Conservation (phyloP, 441 rosid genomes). For the Populus hybrid region DNA sequence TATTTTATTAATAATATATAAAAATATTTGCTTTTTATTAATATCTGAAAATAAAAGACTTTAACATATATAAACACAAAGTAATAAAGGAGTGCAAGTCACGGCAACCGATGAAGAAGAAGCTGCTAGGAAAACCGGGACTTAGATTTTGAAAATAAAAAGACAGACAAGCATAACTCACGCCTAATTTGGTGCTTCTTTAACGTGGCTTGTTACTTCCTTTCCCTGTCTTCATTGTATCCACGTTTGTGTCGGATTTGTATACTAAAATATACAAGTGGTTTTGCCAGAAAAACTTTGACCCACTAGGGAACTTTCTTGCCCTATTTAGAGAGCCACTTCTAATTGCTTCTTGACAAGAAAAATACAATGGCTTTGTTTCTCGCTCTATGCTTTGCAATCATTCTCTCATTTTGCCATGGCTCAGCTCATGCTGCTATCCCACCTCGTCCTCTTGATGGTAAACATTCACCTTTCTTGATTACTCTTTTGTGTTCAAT, state of each 20-base stretch:
- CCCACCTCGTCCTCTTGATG: slow-evolving; percentile 28
- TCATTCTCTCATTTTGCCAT: slow-evolving; percentile 20
- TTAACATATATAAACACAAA: too few relatives aligned
- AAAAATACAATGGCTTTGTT: slow-evolving; percentile 27
- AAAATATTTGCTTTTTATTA: too few relatives aligned
- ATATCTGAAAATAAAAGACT: too few relatives aligned
- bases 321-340: neutral
- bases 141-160: neutral
- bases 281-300: neutral
- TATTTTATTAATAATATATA: too few relatives aligned
- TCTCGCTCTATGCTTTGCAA: slow-evolving; percentile 19
- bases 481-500: too few relatives aligned
- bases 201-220: slow-evolving; percentile 10
- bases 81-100: too few relatives aligned
- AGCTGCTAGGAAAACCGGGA: neutral
- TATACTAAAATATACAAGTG: too few relatives aligned
- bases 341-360: neutral
- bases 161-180: slow-evolving; percentile 30
- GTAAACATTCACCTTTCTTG: slow-evolving; percentile 14
- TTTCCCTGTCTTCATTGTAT: neutral
- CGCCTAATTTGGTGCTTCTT: slow-evolving; percentile 37
- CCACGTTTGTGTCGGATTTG: neutral
- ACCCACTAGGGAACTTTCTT: neutral
- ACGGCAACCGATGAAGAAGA: too few relatives aligned
- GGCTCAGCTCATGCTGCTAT: slow-evolving; percentile 8